These are phyloP conservation scores for Fomitopsis pinicola DNA, from an alignment of 1,284 basidiomycete species.

Conservation along the genomic window DNA sequence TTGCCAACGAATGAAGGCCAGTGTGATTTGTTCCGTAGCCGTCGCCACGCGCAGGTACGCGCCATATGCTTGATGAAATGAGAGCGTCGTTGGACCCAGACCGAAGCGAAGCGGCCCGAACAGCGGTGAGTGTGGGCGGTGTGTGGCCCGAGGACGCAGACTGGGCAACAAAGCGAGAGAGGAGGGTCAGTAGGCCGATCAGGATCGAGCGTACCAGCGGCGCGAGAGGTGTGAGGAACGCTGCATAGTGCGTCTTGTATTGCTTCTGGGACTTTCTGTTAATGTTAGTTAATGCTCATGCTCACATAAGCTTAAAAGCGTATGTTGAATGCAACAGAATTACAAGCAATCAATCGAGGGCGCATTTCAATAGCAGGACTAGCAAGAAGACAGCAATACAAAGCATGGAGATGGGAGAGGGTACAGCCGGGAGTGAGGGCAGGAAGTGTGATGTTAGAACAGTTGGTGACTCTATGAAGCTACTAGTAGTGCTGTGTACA, in stretches of 20 bases:
- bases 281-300: no score
- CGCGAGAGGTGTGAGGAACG: slow-evolving; percentile 52
- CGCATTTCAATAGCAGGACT: no score
- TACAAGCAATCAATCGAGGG: no score
- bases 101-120: slow-evolving; percentile 86
- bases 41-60: slow-evolving; percentile 78
- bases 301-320: no score
- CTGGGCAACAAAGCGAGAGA: slow-evolving; percentile 78
- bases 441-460: no score
- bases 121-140: slow-evolving; percentile 79
- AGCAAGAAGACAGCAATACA: no score
- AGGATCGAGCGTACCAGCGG: slow-evolving; percentile 57
- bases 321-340: no score
- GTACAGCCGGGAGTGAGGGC: no score
- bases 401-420: no score
- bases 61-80: slow-evolving; percentile 76
- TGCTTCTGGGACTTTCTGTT: no score
- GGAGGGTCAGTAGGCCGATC: slow-evolving; percentile 64
- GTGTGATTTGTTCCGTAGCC: slow-evolving; percentile 85
- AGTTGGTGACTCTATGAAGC: no score
- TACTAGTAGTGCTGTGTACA: no score
- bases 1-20: slow-evolving; percentile 81
- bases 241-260: slow-evolving; percentile 55
- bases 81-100: slow-evolving; percentile 53
- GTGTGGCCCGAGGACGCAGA: slow-evolving; percentile 79